Percentiles rank a stretch among this genome's conserved stretches.
These are phyloP conservation scores for Kingdonia uniflora DNA, from an alignment of 164 flowering plant species.

Conservation along the genomic window DNA sequence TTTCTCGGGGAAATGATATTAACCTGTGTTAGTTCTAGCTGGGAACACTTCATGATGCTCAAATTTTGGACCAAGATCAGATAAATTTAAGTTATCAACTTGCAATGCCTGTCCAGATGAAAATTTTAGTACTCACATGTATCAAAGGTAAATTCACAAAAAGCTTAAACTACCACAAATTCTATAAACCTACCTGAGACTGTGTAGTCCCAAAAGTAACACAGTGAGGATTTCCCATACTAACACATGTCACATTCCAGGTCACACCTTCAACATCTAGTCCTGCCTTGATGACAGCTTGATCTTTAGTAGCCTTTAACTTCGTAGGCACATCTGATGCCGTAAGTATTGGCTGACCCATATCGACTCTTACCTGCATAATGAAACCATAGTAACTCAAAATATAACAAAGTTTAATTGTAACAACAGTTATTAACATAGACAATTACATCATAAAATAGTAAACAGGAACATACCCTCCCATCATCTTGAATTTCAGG, in stretches of 20 bases:
- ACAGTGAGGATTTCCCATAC: constrained; percentile 99
- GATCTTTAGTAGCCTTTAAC: constrained; percentile 45
- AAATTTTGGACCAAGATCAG: constrained; percentile 92
- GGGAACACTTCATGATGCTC: constrained; percentile 85
- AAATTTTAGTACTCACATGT: neutral
- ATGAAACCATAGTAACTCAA: neutral
- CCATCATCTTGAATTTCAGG: constrained; percentile 89
- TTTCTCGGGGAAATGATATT: constrained; percentile 7
- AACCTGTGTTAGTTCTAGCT: constrained; percentile 94
- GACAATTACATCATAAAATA: no score
- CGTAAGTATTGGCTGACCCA: constrained; percentile 86
- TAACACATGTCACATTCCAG: constrained; percentile 96
- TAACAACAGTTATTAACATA: neutral
- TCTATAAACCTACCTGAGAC: constrained; percentile 35
- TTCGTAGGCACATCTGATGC: constrained; percentile 75
- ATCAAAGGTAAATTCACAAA: neutral
- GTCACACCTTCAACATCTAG: constrained; percentile 55
- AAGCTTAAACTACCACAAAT: neutral
- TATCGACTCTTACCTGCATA: constrained; percentile 85
- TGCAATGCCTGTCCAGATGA: constrained; percentile 46
- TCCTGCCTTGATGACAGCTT: constrained; percentile 54
- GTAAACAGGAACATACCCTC: constrained; percentile 42
- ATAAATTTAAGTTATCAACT: constrained; percentile 76
- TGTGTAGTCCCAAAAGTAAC: constrained; percentile 58
- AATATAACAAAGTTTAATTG: neutral